Base-by-base conservation (phyloP, 1,284 basidiomycete genomes). In the Heterobasidion irregulare region DNA sequence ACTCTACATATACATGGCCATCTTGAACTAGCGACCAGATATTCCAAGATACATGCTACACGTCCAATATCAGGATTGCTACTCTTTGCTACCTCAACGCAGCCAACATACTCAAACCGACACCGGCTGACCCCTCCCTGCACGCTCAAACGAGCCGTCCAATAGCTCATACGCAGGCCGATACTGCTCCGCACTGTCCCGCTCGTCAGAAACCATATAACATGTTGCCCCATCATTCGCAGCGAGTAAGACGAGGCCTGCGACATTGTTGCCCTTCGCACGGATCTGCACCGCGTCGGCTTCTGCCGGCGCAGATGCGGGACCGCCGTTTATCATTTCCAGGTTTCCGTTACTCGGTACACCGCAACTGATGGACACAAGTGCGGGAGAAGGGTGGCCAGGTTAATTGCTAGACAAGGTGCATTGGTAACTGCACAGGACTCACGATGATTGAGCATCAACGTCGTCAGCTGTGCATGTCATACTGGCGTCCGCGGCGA, bases 131-230 rank as follows among this genome's bases (percentile, higher is more conserved):
- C 57, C 77, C 47, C 84, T 72, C 8, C 84, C 84, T 8, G 77
- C 81, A 32, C 94, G 78, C 70, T 98, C 94, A 53, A 91, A 75
- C 26, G 72, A 73, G 10, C 80, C 89, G 65, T 97, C 93, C 53
- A 75, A 60, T 8, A 94, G 75, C 70, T 90, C 85, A 70, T 92
- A 91, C 0, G 92, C 92, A 0, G 92, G 92, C 34, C 75, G 72
- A 68, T 89, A 91, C 34, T 69, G 72, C 18, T 32, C 46, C 46
- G 8, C 38, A 41, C 13, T 64, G 59, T 46, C 46, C 46, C n/a
- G 38, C 5, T 41, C 38, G 38, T 41, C 38, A 4, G 0, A 0
- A 41, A n/a, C 38, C n/a, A 41, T 41, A n/a, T 41, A n/a, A n/a
- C 38, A 41, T n/a, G 38, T 41, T 4, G 38, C n/a, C 7, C 38